Evolutionary conservation across 2,329 filamentous ascomycete species (phyloP), one percentile per base, ranked within the genome.

Genomic region (Sporothrix inflata): DNA sequence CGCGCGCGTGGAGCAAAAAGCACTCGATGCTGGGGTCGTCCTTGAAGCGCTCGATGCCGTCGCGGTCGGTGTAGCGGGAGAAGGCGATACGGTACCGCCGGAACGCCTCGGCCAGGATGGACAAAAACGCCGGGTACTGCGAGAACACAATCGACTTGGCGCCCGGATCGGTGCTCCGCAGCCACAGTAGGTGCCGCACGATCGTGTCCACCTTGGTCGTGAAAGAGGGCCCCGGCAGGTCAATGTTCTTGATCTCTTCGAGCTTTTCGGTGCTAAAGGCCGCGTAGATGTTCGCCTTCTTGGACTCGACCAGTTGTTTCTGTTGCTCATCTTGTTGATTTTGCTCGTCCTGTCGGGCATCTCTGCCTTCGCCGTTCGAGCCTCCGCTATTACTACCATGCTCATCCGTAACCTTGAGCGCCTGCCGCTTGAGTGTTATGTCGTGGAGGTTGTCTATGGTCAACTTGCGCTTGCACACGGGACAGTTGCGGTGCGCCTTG

Each of bases 91-190:
- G 87, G 80, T 93, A 93, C 4, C 86, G 85, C 1, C 80, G 78
- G 68, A 98, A 91, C 0, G 94, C 95, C 11, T 85, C 85, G 9
- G 85, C 86, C 0, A 98, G 85, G 7, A 97, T 89, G 0, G 86
- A 83, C 1, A 98, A 84, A 76, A 98, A 98, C 70, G 93, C 91
- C 71, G 88, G 88, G 80, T 77, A 87, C 81, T 98, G 95, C 1
- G 93, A 97, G 80, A 97, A 99, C n/a, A 98, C 87, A 79, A 99
- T 92, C 0, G 93, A 92, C 79, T 98, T 98, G 11, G 94, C 90
- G 0, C 94, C 94, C 0, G 94, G 93, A 76, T 98, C 94, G 65
- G 92, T 89, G 75, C 92, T 85, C 2, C 95, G 89, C 24, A 98
- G 85, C 93, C 93, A 98, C 19, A 97, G 81, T 2, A 98, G 82